Evolutionary conservation across 257 asterid genomes (phyloP).

Genomic region (Scutellaria minor): DNA sequence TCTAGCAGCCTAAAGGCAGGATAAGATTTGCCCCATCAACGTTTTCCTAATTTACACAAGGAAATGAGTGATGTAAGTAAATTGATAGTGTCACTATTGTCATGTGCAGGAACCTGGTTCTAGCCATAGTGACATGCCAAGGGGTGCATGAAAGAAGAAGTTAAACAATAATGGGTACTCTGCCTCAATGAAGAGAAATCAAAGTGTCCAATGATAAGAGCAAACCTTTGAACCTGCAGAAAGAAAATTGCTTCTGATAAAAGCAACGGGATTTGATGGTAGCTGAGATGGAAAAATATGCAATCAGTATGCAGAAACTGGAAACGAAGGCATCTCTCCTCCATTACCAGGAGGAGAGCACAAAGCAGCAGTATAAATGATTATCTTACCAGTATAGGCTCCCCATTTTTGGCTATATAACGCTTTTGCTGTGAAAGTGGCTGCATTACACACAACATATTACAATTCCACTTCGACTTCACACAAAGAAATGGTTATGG

Average conservation of each 20-base stretch:
- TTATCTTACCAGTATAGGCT: slow-evolving; percentile 69
- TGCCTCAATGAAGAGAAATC: slow-evolving; percentile 20
- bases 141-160: not conserved
- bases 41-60: not conserved
- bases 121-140: not conserved
- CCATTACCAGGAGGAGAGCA: slow-evolving; percentile 12
- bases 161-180: not conserved
- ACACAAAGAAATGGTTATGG: slow-evolving; percentile 15
- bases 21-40: not conserved
- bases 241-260: slow-evolving; percentile 75
- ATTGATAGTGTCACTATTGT: not conserved
- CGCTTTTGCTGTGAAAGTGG: slow-evolving; percentile 91
- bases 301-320: slow-evolving; percentile 29
- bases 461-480: slow-evolving; percentile 8
- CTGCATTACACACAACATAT: slow-evolving; percentile 49
- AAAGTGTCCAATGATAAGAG: slow-evolving; percentile 30
- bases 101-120: slow-evolving; percentile 11
- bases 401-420: slow-evolving; percentile 78
- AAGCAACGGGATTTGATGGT: slow-evolving; percentile 78
- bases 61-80: slow-evolving; percentile 25
- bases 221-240: slow-evolving; percentile 79
- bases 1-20: not conserved
- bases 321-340: slow-evolving; percentile 27
- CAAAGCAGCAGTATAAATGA: slow-evolving; percentile 19
- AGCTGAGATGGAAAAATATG: slow-evolving; percentile 55